phyloP scores from a whole-genome alignment of 768 basidiomycete species.

The Boletus eberwhitei region DNA sequence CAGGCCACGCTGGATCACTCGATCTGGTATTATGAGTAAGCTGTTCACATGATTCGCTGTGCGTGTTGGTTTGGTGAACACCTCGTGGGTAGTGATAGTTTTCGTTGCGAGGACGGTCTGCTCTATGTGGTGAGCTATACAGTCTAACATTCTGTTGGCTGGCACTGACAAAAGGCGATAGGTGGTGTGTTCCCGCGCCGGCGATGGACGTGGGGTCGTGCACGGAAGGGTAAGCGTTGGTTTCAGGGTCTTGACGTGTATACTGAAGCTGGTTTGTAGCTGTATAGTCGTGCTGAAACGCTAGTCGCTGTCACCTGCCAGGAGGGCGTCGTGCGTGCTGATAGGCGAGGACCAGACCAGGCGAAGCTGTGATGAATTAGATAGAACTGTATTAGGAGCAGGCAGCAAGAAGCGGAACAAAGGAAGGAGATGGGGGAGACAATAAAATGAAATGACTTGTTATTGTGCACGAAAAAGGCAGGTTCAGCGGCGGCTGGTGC shows the following conservation, averaged over 20 bases:
- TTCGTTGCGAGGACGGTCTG: conserved; percentile 78
- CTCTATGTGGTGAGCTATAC: conserved; percentile 61
- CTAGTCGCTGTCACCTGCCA: conserved; percentile 77
- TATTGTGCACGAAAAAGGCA: conserved; percentile 34
- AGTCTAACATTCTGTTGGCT: neutral
- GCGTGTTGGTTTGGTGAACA: neutral
- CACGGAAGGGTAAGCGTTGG: conserved; percentile 60
- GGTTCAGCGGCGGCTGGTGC: neutral
- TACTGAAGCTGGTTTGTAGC: conserved; percentile 35
- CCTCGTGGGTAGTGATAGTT: conserved; percentile 49
- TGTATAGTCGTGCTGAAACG: conserved; percentile 64
- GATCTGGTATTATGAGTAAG: conserved; percentile 76
- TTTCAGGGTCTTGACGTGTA: neutral
- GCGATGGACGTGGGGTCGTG: conserved; percentile 64
- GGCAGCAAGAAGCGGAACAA: conserved; percentile 21
- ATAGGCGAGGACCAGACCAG: conserved; percentile 42
- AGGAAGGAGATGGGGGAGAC: conserved; percentile 6
- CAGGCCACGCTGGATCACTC: conserved; percentile 71
- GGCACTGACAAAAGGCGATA: conserved; percentile 23
- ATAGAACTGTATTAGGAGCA: conserved; percentile 10
- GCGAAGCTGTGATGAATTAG: conserved; percentile 19
- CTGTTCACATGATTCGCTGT: neutral
- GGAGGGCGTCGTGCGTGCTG: conserved; percentile 72
- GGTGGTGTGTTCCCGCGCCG: conserved; percentile 63
- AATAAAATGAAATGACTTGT: conserved; percentile 19